A percentile compares a stretch with the other conserved stretches of the same genome.
Conservation (phyloP, 2,329 filamentous ascomycete species). For the Pestalotiopsis sp. region DNA sequence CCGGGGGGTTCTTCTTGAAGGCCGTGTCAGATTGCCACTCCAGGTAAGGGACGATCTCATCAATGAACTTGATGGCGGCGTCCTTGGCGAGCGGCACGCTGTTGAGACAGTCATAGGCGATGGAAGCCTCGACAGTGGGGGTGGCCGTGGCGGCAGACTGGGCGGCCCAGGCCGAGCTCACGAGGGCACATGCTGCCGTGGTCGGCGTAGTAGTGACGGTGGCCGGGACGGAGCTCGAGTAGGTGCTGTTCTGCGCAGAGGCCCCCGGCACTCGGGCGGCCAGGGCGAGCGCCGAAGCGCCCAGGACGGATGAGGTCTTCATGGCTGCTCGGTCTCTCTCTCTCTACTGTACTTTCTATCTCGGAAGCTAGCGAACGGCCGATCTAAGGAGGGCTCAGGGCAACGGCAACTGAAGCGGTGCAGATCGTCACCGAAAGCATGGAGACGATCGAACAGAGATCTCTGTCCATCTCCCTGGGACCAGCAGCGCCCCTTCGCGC, state of each 20-base stretch:
- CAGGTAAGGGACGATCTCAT: constrained; percentile 41
- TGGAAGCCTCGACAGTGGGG: constrained; percentile 36
- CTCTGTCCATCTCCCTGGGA: background rate
- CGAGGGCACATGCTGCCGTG: constrained; percentile 30
- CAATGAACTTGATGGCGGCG: constrained; percentile 40
- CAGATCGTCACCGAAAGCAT: background rate
- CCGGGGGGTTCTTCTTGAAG: constrained; percentile 41
- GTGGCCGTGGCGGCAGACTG: constrained; percentile 30
- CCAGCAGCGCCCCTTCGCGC: background rate
- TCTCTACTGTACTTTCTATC: background rate
- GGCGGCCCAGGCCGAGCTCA: constrained; percentile 32
- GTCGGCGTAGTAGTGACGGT: constrained; percentile 22
- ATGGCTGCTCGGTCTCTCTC: constrained; percentile 16
- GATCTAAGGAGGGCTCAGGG: background rate
- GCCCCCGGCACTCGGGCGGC: background rate
- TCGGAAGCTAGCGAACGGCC: background rate
- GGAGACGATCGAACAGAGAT: background rate
- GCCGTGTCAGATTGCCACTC: constrained; percentile 43
- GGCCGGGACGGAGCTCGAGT: constrained; percentile 13
- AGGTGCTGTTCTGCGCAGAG: constrained; percentile 18
- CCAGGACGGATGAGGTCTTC: constrained; percentile 18
- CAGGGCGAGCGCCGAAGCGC: constrained; percentile 15
- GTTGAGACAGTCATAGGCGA: constrained; percentile 44
- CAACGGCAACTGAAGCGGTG: background rate
- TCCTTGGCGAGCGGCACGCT: constrained; percentile 43